Percentiles rank a stretch among this genome's conserved stretches.
Evolutionary conservation across 768 basidiomycete genomes (phyloP).

Genomic region (Rhodotorula sphaerocarpa): DNA sequence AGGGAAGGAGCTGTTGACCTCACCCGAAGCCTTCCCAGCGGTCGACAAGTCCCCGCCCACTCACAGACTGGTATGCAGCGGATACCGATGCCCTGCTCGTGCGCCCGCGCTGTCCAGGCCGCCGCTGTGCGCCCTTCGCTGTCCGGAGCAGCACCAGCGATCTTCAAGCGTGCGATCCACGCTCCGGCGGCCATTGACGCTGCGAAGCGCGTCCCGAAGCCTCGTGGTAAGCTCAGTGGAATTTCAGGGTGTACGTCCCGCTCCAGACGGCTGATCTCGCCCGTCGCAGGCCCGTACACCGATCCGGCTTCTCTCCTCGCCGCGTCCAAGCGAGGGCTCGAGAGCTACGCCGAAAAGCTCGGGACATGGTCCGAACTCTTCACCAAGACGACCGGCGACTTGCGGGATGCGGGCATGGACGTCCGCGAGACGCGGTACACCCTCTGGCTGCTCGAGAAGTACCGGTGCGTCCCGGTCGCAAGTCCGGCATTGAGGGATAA

Average conservation of each 20-base stretch:
- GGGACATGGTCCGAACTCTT: slow-evolving; percentile 11
- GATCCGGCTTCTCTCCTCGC: slow-evolving; percentile 5
- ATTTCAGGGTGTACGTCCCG: neutral
- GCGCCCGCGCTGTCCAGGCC: neutral
- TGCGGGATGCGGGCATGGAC: slow-evolving; percentile 11
- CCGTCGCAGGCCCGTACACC: neutral
- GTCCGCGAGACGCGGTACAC: slow-evolving; percentile 5
- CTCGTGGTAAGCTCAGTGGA: neutral
- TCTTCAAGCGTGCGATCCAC: slow-evolving; percentile 1
- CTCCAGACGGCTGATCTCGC: no score
- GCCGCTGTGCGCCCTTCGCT: neutral
- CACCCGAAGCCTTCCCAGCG: no score
- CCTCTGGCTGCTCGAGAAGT: slow-evolving; percentile 22
- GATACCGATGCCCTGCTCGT: neutral
- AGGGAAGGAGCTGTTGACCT: no score
- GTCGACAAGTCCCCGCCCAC: no score
- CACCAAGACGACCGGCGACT: slow-evolving; percentile 1
- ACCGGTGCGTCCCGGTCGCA: slow-evolving; percentile 6
- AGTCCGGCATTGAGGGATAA: neutral
- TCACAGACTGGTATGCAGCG: no score
- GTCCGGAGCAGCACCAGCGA: no score
- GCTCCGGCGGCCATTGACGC: slow-evolving; percentile 6
- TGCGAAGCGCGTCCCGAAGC: neutral
- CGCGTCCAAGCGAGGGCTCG: slow-evolving; percentile 6
- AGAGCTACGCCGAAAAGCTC: slow-evolving; percentile 13